A percentile compares a stretch with the other conserved stretches of the same genome.
These are phyloP conservation scores for Dianthus caryophyllus DNA, from an alignment of 148 eudicot species.

Conservation along the genomic window DNA sequence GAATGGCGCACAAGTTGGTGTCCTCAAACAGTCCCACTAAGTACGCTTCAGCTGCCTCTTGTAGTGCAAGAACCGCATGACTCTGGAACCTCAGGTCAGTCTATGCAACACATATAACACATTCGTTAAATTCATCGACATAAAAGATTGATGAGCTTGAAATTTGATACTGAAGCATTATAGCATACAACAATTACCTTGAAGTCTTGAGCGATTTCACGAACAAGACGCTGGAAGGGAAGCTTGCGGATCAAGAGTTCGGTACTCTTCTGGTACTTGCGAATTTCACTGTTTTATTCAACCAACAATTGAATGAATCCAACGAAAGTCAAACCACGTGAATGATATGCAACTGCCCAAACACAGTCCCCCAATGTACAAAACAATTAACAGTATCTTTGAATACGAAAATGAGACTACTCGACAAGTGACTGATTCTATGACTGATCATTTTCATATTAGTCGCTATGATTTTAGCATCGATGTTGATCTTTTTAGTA, in stretches of 20 bases:
- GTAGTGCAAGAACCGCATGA: slow-evolving; percentile 25
- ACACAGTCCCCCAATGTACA: background rate
- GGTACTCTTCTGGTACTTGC: slow-evolving; percentile 26
- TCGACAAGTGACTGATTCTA: no score
- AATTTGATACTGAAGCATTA: background rate
- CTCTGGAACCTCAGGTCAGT: slow-evolving; percentile 29
- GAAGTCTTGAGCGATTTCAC: slow-evolving; percentile 30
- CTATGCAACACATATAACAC: background rate
- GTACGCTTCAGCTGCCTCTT: slow-evolving; percentile 29
- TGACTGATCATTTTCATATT: no score
- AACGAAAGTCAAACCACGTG: background rate
- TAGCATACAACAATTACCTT: slow-evolving; percentile 15
- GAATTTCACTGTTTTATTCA: slow-evolving; percentile 11
- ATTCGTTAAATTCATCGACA: background rate
- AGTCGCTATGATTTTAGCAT: no score
- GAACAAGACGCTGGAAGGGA: slow-evolving; percentile 27
- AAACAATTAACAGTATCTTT: no score
- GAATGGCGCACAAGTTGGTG: slow-evolving; percentile 28
- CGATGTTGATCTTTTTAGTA: no score
- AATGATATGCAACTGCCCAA: background rate
- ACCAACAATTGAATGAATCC: background rate
- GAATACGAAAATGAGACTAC: no score
- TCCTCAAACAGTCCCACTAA: slow-evolving; percentile 28
- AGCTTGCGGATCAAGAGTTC: slow-evolving; percentile 28
- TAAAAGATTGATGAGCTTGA: background rate